Evolutionary conservation across 495 filamentous ascomycete species (phyloP).

Genomic region (Apodospora peruviana): DNA sequence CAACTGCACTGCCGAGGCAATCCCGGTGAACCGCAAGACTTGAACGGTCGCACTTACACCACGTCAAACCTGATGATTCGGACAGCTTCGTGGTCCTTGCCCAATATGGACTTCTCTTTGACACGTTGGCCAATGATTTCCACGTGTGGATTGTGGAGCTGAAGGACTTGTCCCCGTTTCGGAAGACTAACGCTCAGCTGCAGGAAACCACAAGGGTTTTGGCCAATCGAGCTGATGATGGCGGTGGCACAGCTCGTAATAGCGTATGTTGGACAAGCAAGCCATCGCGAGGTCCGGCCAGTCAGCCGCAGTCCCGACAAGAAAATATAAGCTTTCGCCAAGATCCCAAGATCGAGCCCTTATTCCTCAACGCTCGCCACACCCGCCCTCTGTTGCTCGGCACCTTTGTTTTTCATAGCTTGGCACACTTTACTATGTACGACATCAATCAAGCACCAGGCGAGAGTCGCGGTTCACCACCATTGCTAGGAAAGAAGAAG

Average conservation of each 20-base stretch:
- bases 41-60: no score
- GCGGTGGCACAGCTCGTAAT: neutral
- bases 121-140: neutral
- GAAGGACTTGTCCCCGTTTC: neutral
- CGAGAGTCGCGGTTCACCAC: neutral
- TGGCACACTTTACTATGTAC: neutral
- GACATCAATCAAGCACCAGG: neutral
- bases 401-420: neutral
- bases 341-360: neutral
- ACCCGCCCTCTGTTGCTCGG: neutral
- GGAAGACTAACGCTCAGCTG: neutral
- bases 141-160: no score
- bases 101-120: neutral
- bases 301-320: neutral
- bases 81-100: neutral
- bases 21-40: no score
- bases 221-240: neutral
- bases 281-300: neutral
- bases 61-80: neutral
- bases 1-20: no score
- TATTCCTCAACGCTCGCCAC: no score
- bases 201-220: neutral
- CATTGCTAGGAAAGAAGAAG: neutral
- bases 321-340: neutral
- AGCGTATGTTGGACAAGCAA: neutral